phyloP scores from a whole-genome alignment of 257 asterid species.

The Solanum clarkiae region DNA sequence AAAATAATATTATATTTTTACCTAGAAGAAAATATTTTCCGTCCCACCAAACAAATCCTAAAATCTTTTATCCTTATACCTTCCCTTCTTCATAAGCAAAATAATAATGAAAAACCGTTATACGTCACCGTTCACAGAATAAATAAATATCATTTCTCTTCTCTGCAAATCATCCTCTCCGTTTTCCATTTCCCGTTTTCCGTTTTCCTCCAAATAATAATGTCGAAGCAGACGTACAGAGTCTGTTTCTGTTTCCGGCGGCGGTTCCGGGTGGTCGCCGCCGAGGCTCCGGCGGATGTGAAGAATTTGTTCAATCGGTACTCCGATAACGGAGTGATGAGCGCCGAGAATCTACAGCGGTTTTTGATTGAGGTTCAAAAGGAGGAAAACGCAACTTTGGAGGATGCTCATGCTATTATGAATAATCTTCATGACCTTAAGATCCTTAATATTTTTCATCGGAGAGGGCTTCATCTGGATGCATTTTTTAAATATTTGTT shows the following conservation, averaged over 20 bases:
- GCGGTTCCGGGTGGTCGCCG: constrained; percentile 35
- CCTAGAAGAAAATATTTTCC: too few relatives aligned
- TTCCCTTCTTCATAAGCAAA: neutral
- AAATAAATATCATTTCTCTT: neutral
- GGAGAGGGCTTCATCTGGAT: constrained; percentile 32
- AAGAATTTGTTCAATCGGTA: constrained; percentile 29
- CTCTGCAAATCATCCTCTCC: neutral
- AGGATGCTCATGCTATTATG: constrained; percentile 37
- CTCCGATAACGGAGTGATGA: constrained; percentile 45
- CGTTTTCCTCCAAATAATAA: neutral
- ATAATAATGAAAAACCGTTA: neutral
- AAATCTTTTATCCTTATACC: neutral
- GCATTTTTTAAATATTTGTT: constrained; percentile 44
- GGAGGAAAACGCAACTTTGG: constrained; percentile 34
- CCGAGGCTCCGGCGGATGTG: constrained; percentile 54
- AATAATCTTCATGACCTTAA: constrained; percentile 30
- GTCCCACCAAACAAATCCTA: too few relatives aligned
- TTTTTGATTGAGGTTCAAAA: constrained; percentile 60
- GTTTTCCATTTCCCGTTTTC: neutral
- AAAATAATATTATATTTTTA: too few relatives aligned
- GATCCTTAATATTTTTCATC: constrained; percentile 23
- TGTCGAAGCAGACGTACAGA: constrained; percentile 43
- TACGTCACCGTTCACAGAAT: neutral
- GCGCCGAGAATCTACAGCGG: constrained; percentile 26
- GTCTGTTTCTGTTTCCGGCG: constrained; percentile 68